These are phyloP conservation scores for Neodidymelliopsis sp. DNA, from an alignment of 2,329 filamentous ascomycete species.

Conservation along the genomic window DNA sequence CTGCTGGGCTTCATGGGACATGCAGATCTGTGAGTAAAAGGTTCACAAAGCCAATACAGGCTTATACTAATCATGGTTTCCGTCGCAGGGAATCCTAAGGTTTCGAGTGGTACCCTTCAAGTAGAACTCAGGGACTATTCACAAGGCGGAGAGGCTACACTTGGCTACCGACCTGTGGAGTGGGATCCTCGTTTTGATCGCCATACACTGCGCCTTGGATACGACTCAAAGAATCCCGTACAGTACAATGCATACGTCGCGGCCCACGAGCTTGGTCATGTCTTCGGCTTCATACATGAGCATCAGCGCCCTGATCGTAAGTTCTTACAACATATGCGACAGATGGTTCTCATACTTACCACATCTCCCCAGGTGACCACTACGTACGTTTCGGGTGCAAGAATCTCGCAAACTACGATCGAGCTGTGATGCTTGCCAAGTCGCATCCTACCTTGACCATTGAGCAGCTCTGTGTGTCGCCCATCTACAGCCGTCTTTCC, in stretches of 20 bases:
- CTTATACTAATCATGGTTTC: too few relatives aligned
- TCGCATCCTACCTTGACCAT: neutral
- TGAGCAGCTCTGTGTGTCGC: neutral
- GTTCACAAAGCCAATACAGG: too few relatives aligned
- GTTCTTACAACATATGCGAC: neutral
- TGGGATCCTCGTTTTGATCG: neutral
- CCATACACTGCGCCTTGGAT: neutral
- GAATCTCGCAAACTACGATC: constrained; percentile 1
- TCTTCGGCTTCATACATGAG: constrained; percentile 12
- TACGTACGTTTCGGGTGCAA: constrained; percentile 8
- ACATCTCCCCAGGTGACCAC: neutral
- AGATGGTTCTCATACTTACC: neutral
- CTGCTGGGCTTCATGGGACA: neutral
- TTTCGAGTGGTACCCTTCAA: neutral
- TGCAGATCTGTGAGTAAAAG: neutral
- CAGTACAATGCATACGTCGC: neutral
- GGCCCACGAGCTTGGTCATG: constrained; percentile 17
- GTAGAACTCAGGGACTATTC: neutral
- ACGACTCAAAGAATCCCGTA: too few relatives aligned
- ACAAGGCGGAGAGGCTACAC: neutral
- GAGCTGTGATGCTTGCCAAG: neutral
- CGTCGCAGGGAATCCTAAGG: neutral
- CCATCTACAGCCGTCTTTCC: neutral
- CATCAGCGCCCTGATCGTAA: constrained; percentile 13
- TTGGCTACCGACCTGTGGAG: neutral